Evolutionary conservation across 176 grass and related monocot genomes (phyloP).

Genomic region (Guadua angustifolia): DNA sequence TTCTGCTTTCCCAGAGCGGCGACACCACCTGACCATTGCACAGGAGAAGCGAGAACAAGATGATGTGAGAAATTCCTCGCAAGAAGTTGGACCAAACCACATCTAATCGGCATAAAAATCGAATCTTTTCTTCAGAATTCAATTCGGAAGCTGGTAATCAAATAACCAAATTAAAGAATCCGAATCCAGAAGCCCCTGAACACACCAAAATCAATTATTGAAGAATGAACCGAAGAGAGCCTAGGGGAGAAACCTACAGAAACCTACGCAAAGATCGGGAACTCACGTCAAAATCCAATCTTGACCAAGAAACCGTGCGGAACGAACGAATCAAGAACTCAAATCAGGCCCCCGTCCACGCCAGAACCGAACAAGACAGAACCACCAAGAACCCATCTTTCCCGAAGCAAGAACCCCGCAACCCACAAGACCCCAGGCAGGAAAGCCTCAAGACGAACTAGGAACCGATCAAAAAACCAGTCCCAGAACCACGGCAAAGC

Average conservation of each 20-base stretch:
- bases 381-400: neutral
- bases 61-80: neutral
- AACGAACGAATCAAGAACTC: slow-evolving; percentile 1
- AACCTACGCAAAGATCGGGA: neutral
- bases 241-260: neutral
- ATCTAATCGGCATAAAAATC: slow-evolving; percentile 13
- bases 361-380: neutral
- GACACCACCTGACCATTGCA: slow-evolving; percentile 46
- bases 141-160: neutral
- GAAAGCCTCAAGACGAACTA: neutral
- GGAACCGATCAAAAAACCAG: neutral
- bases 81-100: neutral
- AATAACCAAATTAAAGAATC: neutral
- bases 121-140: slow-evolving; percentile 1
- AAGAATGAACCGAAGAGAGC: neutral
- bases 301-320: neutral
- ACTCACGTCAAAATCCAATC: neutral
- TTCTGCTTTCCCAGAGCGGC: slow-evolving; percentile 59
- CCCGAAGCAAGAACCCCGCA: neutral
- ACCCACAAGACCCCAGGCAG: neutral
- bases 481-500: neutral
- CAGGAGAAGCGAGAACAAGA: neutral
- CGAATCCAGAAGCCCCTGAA: neutral
- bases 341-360: neutral
- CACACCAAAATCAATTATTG: neutral